Base-by-base conservation (phyloP, 2,329 filamentous ascomycete genomes). In the Didymella sp. region DNA sequence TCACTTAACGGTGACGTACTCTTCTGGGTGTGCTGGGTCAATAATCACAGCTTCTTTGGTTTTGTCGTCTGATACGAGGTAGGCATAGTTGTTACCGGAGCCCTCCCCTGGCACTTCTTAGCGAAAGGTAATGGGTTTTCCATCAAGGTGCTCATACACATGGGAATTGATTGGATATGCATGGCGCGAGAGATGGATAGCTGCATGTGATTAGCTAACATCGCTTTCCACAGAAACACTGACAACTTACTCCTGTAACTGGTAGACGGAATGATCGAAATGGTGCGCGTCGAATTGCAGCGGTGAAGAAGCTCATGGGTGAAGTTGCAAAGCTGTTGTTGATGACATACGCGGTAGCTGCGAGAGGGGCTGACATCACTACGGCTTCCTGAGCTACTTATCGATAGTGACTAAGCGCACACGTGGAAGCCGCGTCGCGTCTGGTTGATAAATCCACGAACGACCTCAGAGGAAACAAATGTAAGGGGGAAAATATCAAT, bases 131-230 rank as follows among this genome's bases (percentile, higher is more conserved):
- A 17, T 27, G 4, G 2, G 9, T 12, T 37, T 33, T 46, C 51
- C 55, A 67, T 62, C 49, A 51, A 42, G 62, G 63, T 69, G 57
- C 64, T 70, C 59, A 81, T 85, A 92, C 91, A 94, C 90, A 95
- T 94, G 55, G 90, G 90, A 78, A 95, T 94, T 66, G 89, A 90
- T 78, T 91, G 85, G 79, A 94, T 89, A 85, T 94, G 90, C 91
- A 95, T 95, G 65, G 79, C 79, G 79, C 84, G 83, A 61, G 68
- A 51, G 27, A 61, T 55, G 40, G 63, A 46, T 59, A 68, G 66
- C 74, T 76, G 50, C 55, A 59, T 45, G 38, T 56, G 50, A 47
- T 75, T 63, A 75, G 68, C 51, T 47, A 28, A 24, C 25, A 5
- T 2, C 27, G n/a, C 30, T 11, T 33, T 28, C 12, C 15, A 17